A percentile compares a stretch with the other conserved stretches of the same genome.
These are phyloP conservation scores for Aspergillus fischeri DNA, from an alignment of 2,329 filamentous ascomycete species.

Conservation along the genomic window DNA sequence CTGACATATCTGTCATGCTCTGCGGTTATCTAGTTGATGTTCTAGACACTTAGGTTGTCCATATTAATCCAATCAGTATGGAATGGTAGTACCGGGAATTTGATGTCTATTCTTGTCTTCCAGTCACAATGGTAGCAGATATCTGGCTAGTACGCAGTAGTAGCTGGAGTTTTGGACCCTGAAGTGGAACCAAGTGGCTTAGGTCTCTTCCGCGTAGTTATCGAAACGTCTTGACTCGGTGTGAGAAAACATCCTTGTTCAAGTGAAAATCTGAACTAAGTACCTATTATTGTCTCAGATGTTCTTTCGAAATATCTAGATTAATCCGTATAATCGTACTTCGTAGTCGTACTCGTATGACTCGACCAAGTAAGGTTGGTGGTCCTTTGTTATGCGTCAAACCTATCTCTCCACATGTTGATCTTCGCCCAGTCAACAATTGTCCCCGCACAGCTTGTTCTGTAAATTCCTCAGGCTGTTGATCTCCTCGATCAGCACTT, in stretches of 20 bases:
- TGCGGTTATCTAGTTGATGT: background rate
- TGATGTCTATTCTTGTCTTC: too few relatives aligned
- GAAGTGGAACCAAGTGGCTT: background rate
- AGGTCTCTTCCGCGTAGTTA: too few relatives aligned
- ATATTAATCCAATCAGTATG: background rate
- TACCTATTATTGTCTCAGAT: background rate
- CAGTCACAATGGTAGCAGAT: background rate
- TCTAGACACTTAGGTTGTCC: background rate
- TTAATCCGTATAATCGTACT: background rate
- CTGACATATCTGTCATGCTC: background rate
- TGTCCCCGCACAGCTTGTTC: background rate
- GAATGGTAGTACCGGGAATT: background rate
- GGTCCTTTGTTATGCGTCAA: background rate
- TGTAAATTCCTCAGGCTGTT: background rate
- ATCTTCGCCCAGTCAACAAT: background rate
- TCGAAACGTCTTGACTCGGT: too few relatives aligned
- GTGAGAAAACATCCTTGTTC: background rate
- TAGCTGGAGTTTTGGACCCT: background rate
- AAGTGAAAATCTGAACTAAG: background rate
- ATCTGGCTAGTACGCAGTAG: too few relatives aligned
- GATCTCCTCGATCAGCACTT: background rate
- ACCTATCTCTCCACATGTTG: background rate
- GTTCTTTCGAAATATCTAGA: background rate
- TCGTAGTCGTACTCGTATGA: background rate
- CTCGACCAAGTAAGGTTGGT: background rate